Percentiles rank a stretch among this genome's conserved stretches.
These are phyloP conservation scores for Penicillium sp. DNA, from an alignment of 2,329 filamentous ascomycete genomes.

Conservation along the genomic window DNA sequence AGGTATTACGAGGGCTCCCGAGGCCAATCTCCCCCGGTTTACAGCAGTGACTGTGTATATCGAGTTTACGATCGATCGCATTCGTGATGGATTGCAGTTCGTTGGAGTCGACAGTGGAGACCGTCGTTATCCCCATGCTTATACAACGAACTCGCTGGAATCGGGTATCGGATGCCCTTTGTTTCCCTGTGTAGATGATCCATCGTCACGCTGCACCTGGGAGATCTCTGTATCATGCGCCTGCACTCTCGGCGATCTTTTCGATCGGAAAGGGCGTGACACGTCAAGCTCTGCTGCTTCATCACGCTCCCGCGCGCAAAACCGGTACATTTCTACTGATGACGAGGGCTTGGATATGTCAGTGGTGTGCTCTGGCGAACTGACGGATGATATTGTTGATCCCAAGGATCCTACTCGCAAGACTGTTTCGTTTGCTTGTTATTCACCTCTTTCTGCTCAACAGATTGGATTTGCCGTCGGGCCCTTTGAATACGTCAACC, in stretches of 20 bases:
- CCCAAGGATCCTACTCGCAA: constrained; percentile 76
- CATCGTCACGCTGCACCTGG: constrained; percentile 77
- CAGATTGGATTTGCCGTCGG: constrained; percentile 93
- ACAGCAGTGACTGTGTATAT: constrained; percentile 64
- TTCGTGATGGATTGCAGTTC: constrained; percentile 87
- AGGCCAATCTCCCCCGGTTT: constrained; percentile 49
- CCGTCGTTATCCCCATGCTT: constrained; percentile 82
- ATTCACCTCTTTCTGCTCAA: constrained; percentile 72
- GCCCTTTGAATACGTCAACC: constrained; percentile 88
- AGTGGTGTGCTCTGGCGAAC: constrained; percentile 84
- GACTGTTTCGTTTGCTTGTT: constrained; percentile 78
- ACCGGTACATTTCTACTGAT: constrained; percentile 60
- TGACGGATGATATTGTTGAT: constrained; percentile 79
- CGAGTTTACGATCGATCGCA: constrained; percentile 71
- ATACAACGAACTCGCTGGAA: constrained; percentile 76
- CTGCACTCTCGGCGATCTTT: constrained; percentile 76
- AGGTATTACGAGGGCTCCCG: constrained; percentile 34
- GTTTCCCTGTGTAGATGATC: constrained; percentile 91
- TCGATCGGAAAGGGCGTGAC: constrained; percentile 39
- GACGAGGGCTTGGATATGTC: constrained; percentile 86
- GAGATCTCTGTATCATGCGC: constrained; percentile 84
- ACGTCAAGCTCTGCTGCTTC: constrained; percentile 16
- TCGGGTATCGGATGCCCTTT: constrained; percentile 78
- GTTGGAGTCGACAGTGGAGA: constrained; percentile 80
- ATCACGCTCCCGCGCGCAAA: constrained; percentile 26